Conservation (phyloP, 2,329 filamentous ascomycete species). For the Claviceps capensis region DNA sequence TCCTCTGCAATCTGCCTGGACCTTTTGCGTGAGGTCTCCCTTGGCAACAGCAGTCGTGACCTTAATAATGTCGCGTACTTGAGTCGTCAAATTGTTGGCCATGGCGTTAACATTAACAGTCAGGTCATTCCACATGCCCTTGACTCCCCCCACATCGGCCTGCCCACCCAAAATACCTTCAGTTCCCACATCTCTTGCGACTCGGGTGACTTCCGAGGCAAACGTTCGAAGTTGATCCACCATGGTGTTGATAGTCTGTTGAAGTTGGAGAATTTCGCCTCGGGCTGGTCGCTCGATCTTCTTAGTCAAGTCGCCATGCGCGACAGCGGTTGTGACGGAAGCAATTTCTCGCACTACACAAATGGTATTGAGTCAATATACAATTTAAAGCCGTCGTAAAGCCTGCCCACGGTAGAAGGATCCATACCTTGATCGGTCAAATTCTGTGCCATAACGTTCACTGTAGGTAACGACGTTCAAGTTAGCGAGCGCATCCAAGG, state of each 20-base stretch:
- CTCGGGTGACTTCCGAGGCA: constrained; percentile 70
- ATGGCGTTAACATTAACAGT: constrained; percentile 81
- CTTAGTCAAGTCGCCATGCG: constrained; percentile 69
- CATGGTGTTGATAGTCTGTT: constrained; percentile 84
- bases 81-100: constrained; percentile 75
- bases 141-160: constrained; percentile 69
- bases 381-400: too few relatives aligned
- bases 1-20: constrained; percentile 81
- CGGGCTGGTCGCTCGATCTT: constrained; percentile 72
- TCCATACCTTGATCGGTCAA: constrained; percentile 55
- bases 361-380: constrained; percentile 1
- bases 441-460: constrained; percentile 76
- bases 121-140: constrained; percentile 81
- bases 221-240: constrained; percentile 75
- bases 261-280: constrained; percentile 69
- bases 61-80: constrained; percentile 89
- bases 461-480: constrained; percentile 24
- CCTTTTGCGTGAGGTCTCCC: constrained; percentile 92
- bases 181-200: constrained; percentile 72
- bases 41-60: constrained; percentile 59
- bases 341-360: constrained; percentile 63
- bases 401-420: neutral
- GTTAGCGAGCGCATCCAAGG: constrained; percentile 4
- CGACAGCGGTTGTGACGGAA: constrained; percentile 70
- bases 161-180: constrained; percentile 74